These are phyloP conservation scores for Penicillium sp. DNA, from an alignment of 2,329 filamentous ascomycete species.

Conservation along the genomic window DNA sequence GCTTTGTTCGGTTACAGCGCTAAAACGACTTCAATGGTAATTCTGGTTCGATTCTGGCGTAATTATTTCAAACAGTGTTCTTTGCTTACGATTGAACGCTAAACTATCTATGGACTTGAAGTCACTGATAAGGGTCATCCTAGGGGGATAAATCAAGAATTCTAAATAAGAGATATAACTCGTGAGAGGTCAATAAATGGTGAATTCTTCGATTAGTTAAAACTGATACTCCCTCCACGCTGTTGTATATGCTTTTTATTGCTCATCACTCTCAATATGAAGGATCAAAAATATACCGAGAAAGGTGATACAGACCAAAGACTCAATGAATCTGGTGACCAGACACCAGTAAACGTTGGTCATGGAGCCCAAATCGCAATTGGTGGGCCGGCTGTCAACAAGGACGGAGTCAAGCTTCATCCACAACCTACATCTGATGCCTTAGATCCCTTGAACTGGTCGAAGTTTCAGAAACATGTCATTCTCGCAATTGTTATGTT, in stretches of 20 bases:
- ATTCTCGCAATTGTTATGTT: slow-evolving; percentile 56
- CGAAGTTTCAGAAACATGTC: slow-evolving; percentile 47
- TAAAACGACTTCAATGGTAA: background rate
- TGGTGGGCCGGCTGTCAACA: slow-evolving; percentile 4
- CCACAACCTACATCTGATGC: slow-evolving; percentile 48
- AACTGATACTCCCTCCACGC: background rate
- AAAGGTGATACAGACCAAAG: background rate
- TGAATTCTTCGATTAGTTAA: background rate
- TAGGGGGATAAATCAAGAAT: too few species aligned
- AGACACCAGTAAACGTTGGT: background rate
- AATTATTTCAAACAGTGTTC: background rate
- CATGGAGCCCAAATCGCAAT: slow-evolving; percentile 7
- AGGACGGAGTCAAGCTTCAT: slow-evolving; percentile 35
- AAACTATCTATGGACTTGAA: background rate
- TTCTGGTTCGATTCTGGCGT: background rate
- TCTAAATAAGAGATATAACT: too few species aligned
- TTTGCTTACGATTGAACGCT: background rate
- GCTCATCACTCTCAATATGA: background rate
- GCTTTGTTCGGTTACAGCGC: background rate
- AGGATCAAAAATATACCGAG: background rate
- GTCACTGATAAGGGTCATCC: background rate
- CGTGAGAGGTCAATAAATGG: background rate
- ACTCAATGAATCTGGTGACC: background rate
- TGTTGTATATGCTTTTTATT: background rate
- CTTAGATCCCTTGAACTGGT: slow-evolving; percentile 59